Percentiles rank a stretch among this genome's conserved stretches.
Conservation (phyloP, 495 filamentous ascomycete genomes). For the Lichina pygmaea region DNA sequence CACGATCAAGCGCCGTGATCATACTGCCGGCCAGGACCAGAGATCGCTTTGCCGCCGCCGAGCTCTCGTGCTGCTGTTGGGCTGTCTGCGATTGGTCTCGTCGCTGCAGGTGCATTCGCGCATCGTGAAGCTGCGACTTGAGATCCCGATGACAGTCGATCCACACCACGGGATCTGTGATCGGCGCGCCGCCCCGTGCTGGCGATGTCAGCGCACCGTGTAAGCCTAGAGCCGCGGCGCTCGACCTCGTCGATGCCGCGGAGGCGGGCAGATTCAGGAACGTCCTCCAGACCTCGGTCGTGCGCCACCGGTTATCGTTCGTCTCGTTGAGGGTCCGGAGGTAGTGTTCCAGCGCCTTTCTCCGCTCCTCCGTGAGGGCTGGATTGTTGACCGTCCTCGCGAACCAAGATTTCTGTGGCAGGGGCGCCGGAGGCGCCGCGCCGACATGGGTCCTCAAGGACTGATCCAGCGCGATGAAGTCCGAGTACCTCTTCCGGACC, state of each 20-base stretch:
- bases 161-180: slow-evolving; percentile 62
- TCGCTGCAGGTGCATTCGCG: slow-evolving; percentile 41
- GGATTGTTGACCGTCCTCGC: slow-evolving; percentile 48
- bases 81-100: slow-evolving; percentile 47
- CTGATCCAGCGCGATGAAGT: slow-evolving; percentile 58
- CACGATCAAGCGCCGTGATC: slow-evolving; percentile 40
- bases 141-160: slow-evolving; percentile 63
- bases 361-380: slow-evolving; percentile 53
- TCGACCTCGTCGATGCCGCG: slow-evolving; percentile 5
- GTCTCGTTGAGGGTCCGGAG: slow-evolving; percentile 52
- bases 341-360: slow-evolving; percentile 51
- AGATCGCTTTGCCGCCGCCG: slow-evolving; percentile 52
- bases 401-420: slow-evolving; percentile 73
- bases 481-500: slow-evolving; percentile 81
- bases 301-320: slow-evolving; percentile 63
- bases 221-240: slow-evolving; percentile 7
- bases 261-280: slow-evolving; percentile 58
- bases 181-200: slow-evolving; percentile 16
- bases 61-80: slow-evolving; percentile 48
- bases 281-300: slow-evolving; percentile 51
- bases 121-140: slow-evolving; percentile 61
- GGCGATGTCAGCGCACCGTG: slow-evolving; percentile 19
- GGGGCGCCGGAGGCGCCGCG: slow-evolving; percentile 29
- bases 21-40: slow-evolving; percentile 49
- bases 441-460: slow-evolving; percentile 35